Evolutionary conservation across 352 stramenopile species (phyloP).

Genomic region (Phytophthora multivora): DNA sequence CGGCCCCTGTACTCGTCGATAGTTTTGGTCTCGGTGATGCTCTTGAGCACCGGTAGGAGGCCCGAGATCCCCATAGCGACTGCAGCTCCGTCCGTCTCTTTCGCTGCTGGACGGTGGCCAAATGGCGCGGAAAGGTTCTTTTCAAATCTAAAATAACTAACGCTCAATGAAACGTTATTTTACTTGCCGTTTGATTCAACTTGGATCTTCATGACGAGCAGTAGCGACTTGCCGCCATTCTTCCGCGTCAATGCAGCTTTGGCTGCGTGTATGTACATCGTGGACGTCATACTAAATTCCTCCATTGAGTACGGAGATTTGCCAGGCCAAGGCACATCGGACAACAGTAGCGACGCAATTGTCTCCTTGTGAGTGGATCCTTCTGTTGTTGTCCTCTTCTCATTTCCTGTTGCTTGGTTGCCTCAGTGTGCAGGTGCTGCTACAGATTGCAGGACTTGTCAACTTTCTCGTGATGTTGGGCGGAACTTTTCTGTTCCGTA

Average conservation of each 20-base stretch:
- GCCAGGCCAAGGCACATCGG: constrained; percentile 29
- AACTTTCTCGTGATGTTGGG: constrained; percentile 65
- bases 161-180: constrained; percentile 11
- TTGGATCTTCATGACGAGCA: constrained; percentile 21
- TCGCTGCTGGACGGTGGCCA: constrained; percentile 36
- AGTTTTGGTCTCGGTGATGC: constrained; percentile 65
- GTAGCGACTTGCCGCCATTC: constrained; percentile 28
- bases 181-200: background rate
- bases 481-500: constrained; percentile 75
- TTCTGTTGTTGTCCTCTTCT: background rate
- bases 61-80: constrained; percentile 61
- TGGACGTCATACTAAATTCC: constrained; percentile 66
- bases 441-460: constrained; percentile 64
- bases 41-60: constrained; percentile 74
- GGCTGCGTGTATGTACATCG: constrained; percentile 46
- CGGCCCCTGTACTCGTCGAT: constrained; percentile 60
- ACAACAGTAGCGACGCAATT: constrained; percentile 47
- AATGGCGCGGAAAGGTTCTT: constrained; percentile 42
- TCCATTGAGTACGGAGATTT: constrained; percentile 68
- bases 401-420: background rate
- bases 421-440: constrained; percentile 58
- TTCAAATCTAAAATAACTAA: constrained; percentile 26
- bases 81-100: background rate
- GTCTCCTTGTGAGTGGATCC: constrained; percentile 51
- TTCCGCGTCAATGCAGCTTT: constrained; percentile 48